Percentiles rank a stretch among this genome's conserved stretches.
These are phyloP conservation scores for Colletotrichum plurivorum DNA, from an alignment of 2,329 filamentous ascomycete genomes.

Conservation along the genomic window DNA sequence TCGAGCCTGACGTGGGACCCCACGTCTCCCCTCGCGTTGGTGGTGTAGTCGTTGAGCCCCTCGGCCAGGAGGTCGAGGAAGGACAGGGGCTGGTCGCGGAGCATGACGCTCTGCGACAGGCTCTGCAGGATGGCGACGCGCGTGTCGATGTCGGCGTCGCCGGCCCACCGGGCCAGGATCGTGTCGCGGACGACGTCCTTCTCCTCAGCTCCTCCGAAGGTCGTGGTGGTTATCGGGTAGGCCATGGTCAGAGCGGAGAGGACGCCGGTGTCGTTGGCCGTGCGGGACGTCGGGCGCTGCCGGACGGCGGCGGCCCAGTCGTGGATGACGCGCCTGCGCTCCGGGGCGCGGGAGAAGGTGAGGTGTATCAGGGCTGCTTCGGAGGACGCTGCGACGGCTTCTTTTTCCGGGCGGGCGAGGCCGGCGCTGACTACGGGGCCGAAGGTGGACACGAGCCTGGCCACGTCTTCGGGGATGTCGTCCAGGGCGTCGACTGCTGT, in stretches of 20 bases:
- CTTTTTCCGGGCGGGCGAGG: conserved; percentile 65
- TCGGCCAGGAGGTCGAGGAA: conserved; percentile 65
- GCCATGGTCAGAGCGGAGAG: conserved; percentile 68
- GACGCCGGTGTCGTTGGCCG: conserved; percentile 62
- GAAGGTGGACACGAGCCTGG: conserved; percentile 45
- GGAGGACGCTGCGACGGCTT: conserved; percentile 64
- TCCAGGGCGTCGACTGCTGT: conserved; percentile 29
- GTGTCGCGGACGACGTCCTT: conserved; percentile 55
- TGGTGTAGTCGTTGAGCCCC: conserved; percentile 90
- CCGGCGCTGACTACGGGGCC: conserved; percentile 57
- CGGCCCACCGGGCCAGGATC: conserved; percentile 67
- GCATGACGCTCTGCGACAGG: conserved; percentile 61
- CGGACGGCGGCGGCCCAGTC: conserved; percentile 63
- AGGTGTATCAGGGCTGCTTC: conserved; percentile 66
- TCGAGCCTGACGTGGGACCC: conserved; percentile 88
- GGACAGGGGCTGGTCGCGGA: conserved; percentile 55
- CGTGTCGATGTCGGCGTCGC: conserved; percentile 65
- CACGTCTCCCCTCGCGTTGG: conserved; percentile 89
- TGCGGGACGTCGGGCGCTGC: conserved; percentile 49
- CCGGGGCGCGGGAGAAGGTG: conserved; percentile 55
- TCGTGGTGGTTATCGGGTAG: conserved; percentile 54
- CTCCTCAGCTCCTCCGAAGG: conserved; percentile 41
- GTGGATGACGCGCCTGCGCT: conserved; percentile 56
- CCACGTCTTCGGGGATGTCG: conserved; percentile 34
- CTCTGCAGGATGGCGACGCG: conserved; percentile 69